These are phyloP conservation scores for Aspergillus pseudoglaucus DNA, from an alignment of 2,329 filamentous ascomycete genomes.

Conservation along the genomic window DNA sequence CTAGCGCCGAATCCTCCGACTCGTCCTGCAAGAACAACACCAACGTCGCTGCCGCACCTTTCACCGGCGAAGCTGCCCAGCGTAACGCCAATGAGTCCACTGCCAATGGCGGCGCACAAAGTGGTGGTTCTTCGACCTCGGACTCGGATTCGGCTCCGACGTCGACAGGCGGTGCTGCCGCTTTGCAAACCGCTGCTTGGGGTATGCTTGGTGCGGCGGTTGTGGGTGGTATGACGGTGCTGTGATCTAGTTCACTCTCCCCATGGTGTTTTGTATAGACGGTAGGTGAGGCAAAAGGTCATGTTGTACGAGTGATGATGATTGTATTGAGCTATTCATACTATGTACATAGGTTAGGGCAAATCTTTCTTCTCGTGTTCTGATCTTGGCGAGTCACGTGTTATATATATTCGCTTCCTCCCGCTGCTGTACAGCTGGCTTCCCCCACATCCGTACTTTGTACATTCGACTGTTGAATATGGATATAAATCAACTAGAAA, in stretches of 20 bases:
- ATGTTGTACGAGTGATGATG: neutral
- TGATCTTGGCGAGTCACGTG: neutral
- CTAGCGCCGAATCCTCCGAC: conserved; percentile 40
- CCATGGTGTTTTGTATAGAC: neutral
- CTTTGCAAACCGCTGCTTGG: conserved; percentile 31
- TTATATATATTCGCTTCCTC: neutral
- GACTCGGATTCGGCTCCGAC: conserved; percentile 13
- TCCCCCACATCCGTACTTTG: neutral
- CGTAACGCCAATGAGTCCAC: conserved; percentile 42
- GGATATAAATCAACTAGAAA: conserved; percentile 45
- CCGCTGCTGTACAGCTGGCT: too few species aligned
- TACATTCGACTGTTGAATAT: conserved; percentile 16
- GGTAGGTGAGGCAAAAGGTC: neutral
- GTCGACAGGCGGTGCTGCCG: conserved; percentile 23
- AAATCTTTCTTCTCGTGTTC: neutral
- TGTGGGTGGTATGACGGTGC: conserved; percentile 25
- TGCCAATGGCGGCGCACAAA: conserved; percentile 25
- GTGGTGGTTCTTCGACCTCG: conserved; percentile 11
- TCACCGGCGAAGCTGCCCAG: conserved; percentile 30
- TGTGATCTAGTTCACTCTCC: conserved; percentile 12
- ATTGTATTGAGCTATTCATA: neutral
- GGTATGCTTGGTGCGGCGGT: conserved; percentile 30
- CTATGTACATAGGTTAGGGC: neutral
- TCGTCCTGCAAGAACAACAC: conserved; percentile 54
- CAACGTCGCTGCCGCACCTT: conserved; percentile 45